phyloP scores from a whole-genome alignment of 306 rosid genomes.

The Gleditsia sinensis region DNA sequence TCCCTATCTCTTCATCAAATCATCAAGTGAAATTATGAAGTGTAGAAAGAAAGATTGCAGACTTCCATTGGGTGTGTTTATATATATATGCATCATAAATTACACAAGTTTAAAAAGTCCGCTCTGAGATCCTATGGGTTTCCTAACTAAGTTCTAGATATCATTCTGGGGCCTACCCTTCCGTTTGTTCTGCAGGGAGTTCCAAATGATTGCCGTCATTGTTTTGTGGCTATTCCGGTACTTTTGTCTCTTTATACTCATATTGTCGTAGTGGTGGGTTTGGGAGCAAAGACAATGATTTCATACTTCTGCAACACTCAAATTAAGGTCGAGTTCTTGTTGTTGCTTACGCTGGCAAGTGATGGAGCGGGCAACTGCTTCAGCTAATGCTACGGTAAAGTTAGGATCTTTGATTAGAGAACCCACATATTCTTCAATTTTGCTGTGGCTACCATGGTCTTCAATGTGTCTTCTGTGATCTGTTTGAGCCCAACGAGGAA shows the following conservation, averaged over 20 bases:
- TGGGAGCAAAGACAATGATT: not conserved
- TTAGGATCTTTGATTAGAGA: constrained; percentile 53
- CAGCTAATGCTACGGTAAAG: constrained; percentile 58
- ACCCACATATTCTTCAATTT: constrained; percentile 51
- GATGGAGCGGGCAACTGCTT: constrained; percentile 64
- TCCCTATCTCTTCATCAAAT: constrained; percentile 23
- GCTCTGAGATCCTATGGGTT: not conserved
- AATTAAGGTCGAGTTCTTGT: constrained; percentile 36
- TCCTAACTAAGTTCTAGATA: not conserved
- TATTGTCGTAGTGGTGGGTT: not conserved
- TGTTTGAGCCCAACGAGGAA: constrained; percentile 33
- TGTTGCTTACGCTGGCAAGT: constrained; percentile 34
- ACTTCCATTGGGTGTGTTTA: not conserved
- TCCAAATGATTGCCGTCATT: no score
- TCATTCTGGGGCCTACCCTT: no score
- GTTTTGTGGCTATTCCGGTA: not conserved
- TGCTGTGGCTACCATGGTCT: constrained; percentile 26
- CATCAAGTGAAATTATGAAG: not conserved
- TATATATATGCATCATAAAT: not conserved
- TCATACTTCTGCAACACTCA: constrained; percentile 24
- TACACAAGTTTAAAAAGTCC: not conserved
- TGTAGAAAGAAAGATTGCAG: not conserved
- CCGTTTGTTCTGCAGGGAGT: no score
- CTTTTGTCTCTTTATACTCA: constrained; percentile 15
- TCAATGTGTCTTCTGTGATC: constrained; percentile 16